phyloP scores from a whole-genome alignment of 2,329 filamentous ascomycete genomes.

The Nakataea oryzae region DNA sequence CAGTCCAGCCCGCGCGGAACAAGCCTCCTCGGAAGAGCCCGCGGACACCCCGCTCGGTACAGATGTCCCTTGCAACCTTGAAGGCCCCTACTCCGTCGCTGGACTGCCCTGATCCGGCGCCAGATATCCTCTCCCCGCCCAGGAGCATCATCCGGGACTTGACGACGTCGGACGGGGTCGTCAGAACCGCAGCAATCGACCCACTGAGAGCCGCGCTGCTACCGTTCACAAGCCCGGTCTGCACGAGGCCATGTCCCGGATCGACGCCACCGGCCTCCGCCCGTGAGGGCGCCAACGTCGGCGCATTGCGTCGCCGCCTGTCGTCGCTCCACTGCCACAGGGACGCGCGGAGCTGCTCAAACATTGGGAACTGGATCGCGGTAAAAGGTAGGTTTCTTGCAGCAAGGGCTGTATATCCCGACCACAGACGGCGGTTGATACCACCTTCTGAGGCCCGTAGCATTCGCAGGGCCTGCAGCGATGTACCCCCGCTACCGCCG shows the following conservation, averaged over 20 bases:
- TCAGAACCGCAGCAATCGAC: slow-evolving; percentile 65
- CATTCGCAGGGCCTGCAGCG: slow-evolving; percentile 37
- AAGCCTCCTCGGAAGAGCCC: slow-evolving; percentile 70
- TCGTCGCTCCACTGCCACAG: slow-evolving; percentile 30
- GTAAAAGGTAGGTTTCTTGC: slow-evolving; percentile 81
- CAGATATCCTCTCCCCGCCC: slow-evolving; percentile 27
- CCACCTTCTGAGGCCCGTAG: slow-evolving; percentile 34
- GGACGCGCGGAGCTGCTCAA: slow-evolving; percentile 55
- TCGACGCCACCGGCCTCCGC: slow-evolving; percentile 4
- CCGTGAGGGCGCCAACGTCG: slow-evolving; percentile 14
- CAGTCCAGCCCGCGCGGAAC: slow-evolving; percentile 70
- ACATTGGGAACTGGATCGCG: slow-evolving; percentile 79
- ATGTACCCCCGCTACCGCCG: slow-evolving; percentile 25
- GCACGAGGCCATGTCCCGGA: slow-evolving; percentile 32
- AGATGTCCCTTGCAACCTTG: slow-evolving; percentile 54
- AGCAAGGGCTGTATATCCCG: slow-evolving; percentile 71
- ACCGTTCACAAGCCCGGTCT: slow-evolving; percentile 63
- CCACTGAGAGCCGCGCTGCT: slow-evolving; percentile 65
- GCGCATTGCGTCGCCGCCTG: slow-evolving; percentile 11
- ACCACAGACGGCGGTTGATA: slow-evolving; percentile 46
- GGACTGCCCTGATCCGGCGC: too few relatives aligned
- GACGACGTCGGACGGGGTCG: slow-evolving; percentile 80
- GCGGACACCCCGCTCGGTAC: slow-evolving; percentile 54
- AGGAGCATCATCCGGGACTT: slow-evolving; percentile 84
- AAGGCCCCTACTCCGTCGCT: slow-evolving; percentile 28